Base-by-base conservation (phyloP, 352 stramenopile species). In the Pythium volutum region DNA sequence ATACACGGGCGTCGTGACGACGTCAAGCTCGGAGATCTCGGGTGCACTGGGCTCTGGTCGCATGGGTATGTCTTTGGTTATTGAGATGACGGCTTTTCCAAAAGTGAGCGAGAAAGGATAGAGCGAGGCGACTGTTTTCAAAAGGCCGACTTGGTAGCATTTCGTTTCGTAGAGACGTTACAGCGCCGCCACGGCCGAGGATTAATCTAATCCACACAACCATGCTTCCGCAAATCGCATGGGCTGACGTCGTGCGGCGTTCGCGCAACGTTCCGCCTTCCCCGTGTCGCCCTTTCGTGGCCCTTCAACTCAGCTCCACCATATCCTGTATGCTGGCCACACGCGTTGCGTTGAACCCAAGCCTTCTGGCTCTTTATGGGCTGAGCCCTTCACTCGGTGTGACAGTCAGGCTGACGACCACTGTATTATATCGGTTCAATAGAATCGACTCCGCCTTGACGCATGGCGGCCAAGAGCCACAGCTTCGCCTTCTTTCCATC, bases 11-110 rank as follows among this genome's bases (percentile, higher is more conserved):
- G 56, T 63, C 14, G 16, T 27, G 20, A 29, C 34, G 51, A 58
- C 25, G 11, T 54, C 12, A 2, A 62, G 20, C 20, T 62, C 55
- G 6, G 43, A n/a, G n/a, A 64, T 48, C 25, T 64, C 57, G 33
- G 57, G 57, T 38, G 47, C 57, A 25, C 33, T 56, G 6, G 36
- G 58, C 45, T 64, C 38, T 2, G 29, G 29, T 38, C 27, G 58
- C 38, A 54, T 54, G 55, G 20, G 10, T 14, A 31, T 23, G 11
- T n/a, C 31, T 3, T 52, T 5, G 55, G 22, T 55, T 10, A 12
- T 43, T 47, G 36, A 27, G 18, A 5, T 5, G 8, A 3, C 5
- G 46, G 26, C 10, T 16, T 4, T 39, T 39, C 14, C 25, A 36
- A 15, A 53, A 53, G n/a, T 31, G 46, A 18, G 45, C 45, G 45